phyloP scores from a whole-genome alignment of 345 rosid genomes.

The Geranium brycei region DNA sequence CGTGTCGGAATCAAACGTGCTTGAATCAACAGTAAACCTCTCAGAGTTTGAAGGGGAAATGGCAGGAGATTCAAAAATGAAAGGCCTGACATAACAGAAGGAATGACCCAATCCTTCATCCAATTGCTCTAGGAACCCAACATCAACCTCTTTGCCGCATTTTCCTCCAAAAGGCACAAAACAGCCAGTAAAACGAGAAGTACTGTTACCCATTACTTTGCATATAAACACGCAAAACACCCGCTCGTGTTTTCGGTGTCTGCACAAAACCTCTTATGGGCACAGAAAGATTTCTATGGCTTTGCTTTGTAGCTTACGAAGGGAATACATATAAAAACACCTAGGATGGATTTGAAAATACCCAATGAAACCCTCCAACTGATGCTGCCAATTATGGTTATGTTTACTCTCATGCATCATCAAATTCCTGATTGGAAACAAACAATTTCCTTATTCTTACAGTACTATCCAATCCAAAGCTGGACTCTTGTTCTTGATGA shows the following conservation, averaged over 20 bases:
- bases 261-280: conserved; percentile 28
- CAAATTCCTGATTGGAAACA: conserved; percentile 27
- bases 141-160: conserved; percentile 45
- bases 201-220: conserved; percentile 69
- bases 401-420: conserved; percentile 42
- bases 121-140: conserved; percentile 68
- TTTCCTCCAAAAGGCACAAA: conserved; percentile 71
- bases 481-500: not conserved
- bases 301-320: conserved; percentile 8
- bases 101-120: conserved; percentile 98
- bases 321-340: not conserved
- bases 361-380: conserved; percentile 47
- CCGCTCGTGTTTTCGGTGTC: too few relatives aligned
- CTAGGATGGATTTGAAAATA: conserved; percentile 4
- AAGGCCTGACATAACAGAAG: conserved; percentile 87
- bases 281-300: conserved; percentile 29
- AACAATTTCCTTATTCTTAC: not conserved
- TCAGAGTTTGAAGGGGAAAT: conserved; percentile 86
- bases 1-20: conserved; percentile 84
- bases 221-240: not conserved
- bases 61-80: conserved; percentile 72
- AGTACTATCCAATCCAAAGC: not conserved
- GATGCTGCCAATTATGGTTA: conserved; percentile 12
- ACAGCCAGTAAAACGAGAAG: conserved; percentile 93
- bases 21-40: conserved; percentile 91